phyloP scores from a whole-genome alignment of 1,139 yeast genomes.

The Diutina pseudorugosa region DNA sequence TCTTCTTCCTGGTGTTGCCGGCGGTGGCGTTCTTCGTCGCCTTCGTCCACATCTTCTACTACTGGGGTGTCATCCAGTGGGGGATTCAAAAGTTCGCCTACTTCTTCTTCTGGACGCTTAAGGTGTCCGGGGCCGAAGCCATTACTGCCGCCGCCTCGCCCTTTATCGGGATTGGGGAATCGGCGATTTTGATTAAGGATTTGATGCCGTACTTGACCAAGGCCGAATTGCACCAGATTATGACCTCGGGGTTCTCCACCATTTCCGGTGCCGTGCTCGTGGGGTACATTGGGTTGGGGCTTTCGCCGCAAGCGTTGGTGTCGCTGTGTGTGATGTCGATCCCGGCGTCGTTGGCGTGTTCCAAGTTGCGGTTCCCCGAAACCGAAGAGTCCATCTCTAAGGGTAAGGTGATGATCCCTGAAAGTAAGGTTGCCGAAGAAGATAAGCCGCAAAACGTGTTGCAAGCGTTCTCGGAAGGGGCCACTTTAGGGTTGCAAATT shows the following conservation, averaged over 20 bases:
- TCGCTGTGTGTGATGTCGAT: slow-evolving; percentile 64
- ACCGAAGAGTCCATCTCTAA: slow-evolving; percentile 43
- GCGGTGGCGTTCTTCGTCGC: slow-evolving; percentile 57
- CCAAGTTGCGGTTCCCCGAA: slow-evolving; percentile 53
- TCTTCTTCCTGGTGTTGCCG: slow-evolving; percentile 51
- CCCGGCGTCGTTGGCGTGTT: slow-evolving; percentile 54
- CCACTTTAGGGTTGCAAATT: slow-evolving; percentile 45
- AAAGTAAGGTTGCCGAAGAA: slow-evolving; percentile 17
- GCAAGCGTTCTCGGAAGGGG: slow-evolving; percentile 56
- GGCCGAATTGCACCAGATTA: slow-evolving; percentile 54
- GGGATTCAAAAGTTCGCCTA: slow-evolving; percentile 44
- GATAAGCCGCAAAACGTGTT: slow-evolving; percentile 43
- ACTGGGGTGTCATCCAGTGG: slow-evolving; percentile 55
- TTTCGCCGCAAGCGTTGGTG: slow-evolving; percentile 52
- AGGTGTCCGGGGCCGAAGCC: slow-evolving; percentile 56
- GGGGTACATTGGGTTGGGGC: slow-evolving; percentile 53
- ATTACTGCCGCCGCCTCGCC: slow-evolving; percentile 63
- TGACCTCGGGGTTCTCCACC: slow-evolving; percentile 59
- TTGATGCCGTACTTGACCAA: slow-evolving; percentile 49
- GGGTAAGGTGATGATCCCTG: slow-evolving; percentile 36
- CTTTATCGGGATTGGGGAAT: slow-evolving; percentile 58
- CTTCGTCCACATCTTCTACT: slow-evolving; percentile 49
- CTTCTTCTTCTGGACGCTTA: slow-evolving; percentile 52
- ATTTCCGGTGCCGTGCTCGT: slow-evolving; percentile 58
- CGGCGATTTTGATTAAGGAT: slow-evolving; percentile 51